These are phyloP conservation scores for Cicer bijugum DNA, from an alignment of 306 rosid species.

Conservation along the genomic window DNA sequence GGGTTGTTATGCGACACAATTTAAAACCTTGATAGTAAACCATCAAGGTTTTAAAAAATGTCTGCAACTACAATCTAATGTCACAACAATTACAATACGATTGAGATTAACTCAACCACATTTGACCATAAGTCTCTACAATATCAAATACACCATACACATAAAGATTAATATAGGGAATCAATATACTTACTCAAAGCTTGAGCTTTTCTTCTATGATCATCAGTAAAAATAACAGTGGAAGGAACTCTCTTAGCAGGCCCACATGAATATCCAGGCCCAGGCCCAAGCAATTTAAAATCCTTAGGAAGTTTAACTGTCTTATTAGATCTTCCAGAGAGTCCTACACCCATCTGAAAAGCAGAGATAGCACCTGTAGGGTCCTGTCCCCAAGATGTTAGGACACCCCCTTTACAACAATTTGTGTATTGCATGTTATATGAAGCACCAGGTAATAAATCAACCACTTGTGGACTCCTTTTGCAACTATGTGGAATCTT, in stretches of 20 bases:
- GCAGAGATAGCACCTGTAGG: slow-evolving; percentile 68
- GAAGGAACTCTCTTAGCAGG: slow-evolving; percentile 68
- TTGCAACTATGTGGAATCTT: slow-evolving; percentile 74
- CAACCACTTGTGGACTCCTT: slow-evolving; percentile 67
- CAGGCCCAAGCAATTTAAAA: slow-evolving; percentile 74
- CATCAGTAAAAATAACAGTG: slow-evolving; percentile 61
- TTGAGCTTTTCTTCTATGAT: slow-evolving; percentile 64
- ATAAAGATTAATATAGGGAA: not conserved
- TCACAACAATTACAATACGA: not conserved
- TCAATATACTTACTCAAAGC: slow-evolving; percentile 62
- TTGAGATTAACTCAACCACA: not conserved
- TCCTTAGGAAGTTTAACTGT: slow-evolving; percentile 72
- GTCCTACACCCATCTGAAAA: slow-evolving; percentile 76
- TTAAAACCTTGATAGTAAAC: not conserved
- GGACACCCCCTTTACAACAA: slow-evolving; percentile 79
- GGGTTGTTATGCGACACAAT: no score
- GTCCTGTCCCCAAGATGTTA: slow-evolving; percentile 78
- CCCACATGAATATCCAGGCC: slow-evolving; percentile 77
- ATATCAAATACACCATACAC: not conserved
- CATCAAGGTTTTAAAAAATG: not conserved
- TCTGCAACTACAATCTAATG: not conserved
- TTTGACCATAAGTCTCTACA: not conserved
- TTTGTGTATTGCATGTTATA: slow-evolving; percentile 69
- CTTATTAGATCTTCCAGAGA: slow-evolving; percentile 74
- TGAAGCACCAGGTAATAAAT: slow-evolving; percentile 74